Percentiles rank a stretch among this genome's conserved stretches.
These are phyloP conservation scores for Eustoma russellianum DNA, from an alignment of 257 asterid species.

Conservation along the genomic window DNA sequence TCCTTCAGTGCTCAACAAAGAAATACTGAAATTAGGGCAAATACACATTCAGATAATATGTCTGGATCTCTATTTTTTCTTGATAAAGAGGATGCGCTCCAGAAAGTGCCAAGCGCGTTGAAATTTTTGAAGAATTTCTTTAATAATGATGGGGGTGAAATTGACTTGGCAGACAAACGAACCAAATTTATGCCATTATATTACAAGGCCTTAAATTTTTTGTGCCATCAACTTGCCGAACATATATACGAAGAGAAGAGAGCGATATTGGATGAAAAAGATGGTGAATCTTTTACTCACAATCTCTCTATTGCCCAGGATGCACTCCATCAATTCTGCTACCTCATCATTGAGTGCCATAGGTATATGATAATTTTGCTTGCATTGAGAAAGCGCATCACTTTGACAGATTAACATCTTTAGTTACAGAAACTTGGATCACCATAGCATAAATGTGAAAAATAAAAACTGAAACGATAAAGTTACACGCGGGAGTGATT, in stretches of 20 bases:
- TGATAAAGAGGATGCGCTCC: constrained; percentile 34
- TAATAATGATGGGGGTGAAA: constrained; percentile 22
- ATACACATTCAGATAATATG: constrained; percentile 20
- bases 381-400: no score
- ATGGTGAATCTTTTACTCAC: constrained; percentile 26
- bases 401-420: background rate
- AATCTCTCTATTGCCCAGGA: constrained; percentile 33
- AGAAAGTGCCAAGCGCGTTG: constrained; percentile 35
- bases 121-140: constrained; percentile 33
- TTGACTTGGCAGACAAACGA: constrained; percentile 24
- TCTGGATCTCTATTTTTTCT: constrained; percentile 27
- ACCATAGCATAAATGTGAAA: no score
- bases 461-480: no score
- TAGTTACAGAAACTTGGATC: no score
- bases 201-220: constrained; percentile 66
- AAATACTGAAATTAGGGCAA: constrained; percentile 18
- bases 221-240: constrained; percentile 71
- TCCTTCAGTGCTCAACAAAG: constrained; percentile 25
- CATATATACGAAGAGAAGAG: constrained; percentile 40
- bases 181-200: constrained; percentile 23
- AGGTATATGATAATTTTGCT: constrained; percentile 33
- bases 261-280: constrained; percentile 41
- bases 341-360: constrained; percentile 30
- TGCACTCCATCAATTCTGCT: constrained; percentile 45
- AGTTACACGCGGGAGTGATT: no score